Conservation (phyloP, 2,329 filamentous ascomycete genomes). For the Pseudocercospora eumusae region DNA sequence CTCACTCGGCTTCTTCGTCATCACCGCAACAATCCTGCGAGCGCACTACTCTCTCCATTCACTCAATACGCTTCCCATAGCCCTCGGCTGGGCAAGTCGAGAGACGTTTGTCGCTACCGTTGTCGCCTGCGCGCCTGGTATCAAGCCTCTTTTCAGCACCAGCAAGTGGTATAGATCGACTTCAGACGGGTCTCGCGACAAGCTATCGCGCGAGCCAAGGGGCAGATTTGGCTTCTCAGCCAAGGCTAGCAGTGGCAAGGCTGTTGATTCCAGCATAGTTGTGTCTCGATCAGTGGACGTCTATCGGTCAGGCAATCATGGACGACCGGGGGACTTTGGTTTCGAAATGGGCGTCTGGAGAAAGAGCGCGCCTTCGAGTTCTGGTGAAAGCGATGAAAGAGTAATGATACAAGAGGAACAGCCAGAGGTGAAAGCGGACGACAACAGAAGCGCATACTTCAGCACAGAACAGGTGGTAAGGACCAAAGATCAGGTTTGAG, state of each 20-base stretch:
- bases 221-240: constrained; percentile 15
- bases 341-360: constrained; percentile 22
- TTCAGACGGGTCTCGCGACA: constrained; percentile 18
- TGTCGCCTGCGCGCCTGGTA: constrained; percentile 56
- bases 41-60: constrained; percentile 52
- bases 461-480: constrained; percentile 9
- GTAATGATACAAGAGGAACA: constrained; percentile 18
- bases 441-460: constrained; percentile 17
- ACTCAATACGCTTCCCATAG: constrained; percentile 41
- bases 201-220: constrained; percentile 2
- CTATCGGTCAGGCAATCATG: constrained; percentile 8
- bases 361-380: constrained; percentile 11
- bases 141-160: constrained; percentile 55
- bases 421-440: constrained; percentile 10
- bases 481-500: constrained; percentile 18
- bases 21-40: constrained; percentile 50
- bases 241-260: constrained; percentile 12
- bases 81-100: constrained; percentile 55
- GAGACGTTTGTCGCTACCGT: constrained; percentile 57
- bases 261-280: constrained; percentile 17
- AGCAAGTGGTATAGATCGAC: constrained; percentile 16
- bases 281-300: constrained; percentile 23
- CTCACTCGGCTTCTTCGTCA: constrained; percentile 54
- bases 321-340: constrained; percentile 6
- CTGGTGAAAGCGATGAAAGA: constrained; percentile 22